A percentile compares a stretch with the other conserved stretches of the same genome.
phyloP scores from a whole-genome alignment of 164 flowering plant species.

The Macadamia tetraphylla region DNA sequence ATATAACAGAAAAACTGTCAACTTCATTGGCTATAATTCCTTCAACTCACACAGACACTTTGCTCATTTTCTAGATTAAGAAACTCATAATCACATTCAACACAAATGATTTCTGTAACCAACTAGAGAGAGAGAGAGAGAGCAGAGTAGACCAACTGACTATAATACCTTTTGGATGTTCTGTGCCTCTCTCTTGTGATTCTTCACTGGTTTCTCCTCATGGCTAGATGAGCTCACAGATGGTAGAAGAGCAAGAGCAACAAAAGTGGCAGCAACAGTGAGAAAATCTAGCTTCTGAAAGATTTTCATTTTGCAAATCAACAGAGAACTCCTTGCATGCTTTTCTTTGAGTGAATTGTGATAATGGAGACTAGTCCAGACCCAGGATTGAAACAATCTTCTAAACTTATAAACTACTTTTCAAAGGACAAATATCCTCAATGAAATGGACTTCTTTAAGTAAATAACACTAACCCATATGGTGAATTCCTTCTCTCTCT shows the following conservation, averaged over 20 bases:
- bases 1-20: not conserved
- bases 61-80: not conserved
- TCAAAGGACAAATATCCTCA: not conserved
- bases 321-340: not conserved
- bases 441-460: not conserved
- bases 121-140: not conserved
- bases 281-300: conserved; percentile 15
- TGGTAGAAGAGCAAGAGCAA: conserved; percentile 23
- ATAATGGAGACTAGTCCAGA: not conserved
- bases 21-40: not conserved
- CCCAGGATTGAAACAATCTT: not conserved
- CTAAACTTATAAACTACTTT: not conserved
- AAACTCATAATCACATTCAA: not conserved
- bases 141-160: not conserved
- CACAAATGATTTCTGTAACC: not conserved
- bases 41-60: not conserved
- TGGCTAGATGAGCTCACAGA: conserved; percentile 23
- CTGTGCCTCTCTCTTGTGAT: conserved; percentile 7
- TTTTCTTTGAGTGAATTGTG: not conserved
- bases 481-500: not conserved
- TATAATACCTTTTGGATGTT: conserved; percentile 29
- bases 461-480: not conserved
- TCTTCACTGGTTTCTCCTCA: not conserved
- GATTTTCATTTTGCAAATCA: conserved; percentile 8
- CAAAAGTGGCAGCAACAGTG: conserved; percentile 14